Base-by-base conservation (phyloP, 2,329 filamentous ascomycete species). In the Beauveria pseudobassiana region DNA sequence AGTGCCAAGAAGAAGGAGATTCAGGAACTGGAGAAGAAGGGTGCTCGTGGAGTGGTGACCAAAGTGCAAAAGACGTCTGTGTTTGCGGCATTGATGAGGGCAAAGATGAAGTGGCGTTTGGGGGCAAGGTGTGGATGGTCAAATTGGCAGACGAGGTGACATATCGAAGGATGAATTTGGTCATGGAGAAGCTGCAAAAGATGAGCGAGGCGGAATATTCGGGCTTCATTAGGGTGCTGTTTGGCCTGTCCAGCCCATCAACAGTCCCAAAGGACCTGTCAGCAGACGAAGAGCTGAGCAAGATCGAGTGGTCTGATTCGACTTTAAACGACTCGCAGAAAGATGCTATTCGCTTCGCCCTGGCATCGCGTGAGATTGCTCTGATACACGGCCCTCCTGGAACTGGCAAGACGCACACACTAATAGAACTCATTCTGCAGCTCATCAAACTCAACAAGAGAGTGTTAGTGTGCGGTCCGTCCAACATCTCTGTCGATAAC, bases 401-500 rank as follows among this genome's bases (percentile, higher is more conserved):
- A 80, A 99, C 95, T 0, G 95, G 95, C 54, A 99, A 99, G 74
- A 99, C 95, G 0, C 93, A 98, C 72, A 98, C 95, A 0, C 77
- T 99, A 45, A 93, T 99, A 63, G 95, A 99, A 74, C 80, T 99
- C 14, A 96, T 99, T 64, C 80, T 96, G n/a, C 95, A 99, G 71
- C 78, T 98, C 67, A 79, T 96, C 60, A 87, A 87, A 70, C 84
- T 85, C 26, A 83, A 86, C 40, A 82, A 87, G 59, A 85, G 92
- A 1, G 80, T 98, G 12, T 81, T 98, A 1, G 93, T 98, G n/a
- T 98, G 95, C 69, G 95, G 93, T 0, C 95, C 95, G 0, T 96
- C 91, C 34, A 99, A 99, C 72, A 93, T 99, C 67, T 95, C 91
- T 0, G 95, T 99, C 1, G 95, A 99, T 81, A 99, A 99, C 71